A percentile compares a stretch with the other conserved stretches of the same genome.
Conservation (phyloP, 148 eudicot genomes). For the Agrostemma githago region DNA sequence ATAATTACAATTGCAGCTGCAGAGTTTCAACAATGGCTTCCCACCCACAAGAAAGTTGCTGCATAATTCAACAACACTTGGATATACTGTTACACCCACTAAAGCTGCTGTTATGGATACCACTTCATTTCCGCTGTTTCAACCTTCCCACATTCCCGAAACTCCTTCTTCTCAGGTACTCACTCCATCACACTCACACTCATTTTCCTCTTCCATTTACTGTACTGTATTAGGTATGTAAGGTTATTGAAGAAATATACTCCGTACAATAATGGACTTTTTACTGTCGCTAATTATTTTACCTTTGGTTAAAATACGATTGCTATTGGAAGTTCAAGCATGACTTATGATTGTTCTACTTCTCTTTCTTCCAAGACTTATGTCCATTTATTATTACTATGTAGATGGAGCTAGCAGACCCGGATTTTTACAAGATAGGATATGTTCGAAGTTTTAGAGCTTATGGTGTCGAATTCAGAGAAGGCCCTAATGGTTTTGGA, state of each 20-base stretch:
- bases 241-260: too few species aligned
- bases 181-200: background rate
- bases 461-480: conserved; percentile 91
- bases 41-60: conserved; percentile 5
- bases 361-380: background rate
- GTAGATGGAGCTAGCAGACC: conserved; percentile 82
- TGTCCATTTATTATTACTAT: conserved; percentile 1
- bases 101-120: conserved; percentile 29
- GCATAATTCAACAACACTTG: background rate
- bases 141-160: conserved; percentile 37
- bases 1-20: conserved; percentile 19
- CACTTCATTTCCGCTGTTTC: conserved; percentile 48
- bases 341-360: background rate
- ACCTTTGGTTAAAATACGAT: too few species aligned
- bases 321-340: background rate
- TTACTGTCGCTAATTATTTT: too few species aligned
- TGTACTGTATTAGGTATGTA: too few species aligned
- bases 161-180: conserved; percentile 49
- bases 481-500: conserved; percentile 95
- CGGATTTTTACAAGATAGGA: conserved; percentile 91
- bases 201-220: background rate
- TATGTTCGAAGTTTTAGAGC: conserved; percentile 84
- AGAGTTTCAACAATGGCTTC: conserved; percentile 27
- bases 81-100: conserved; percentile 9
- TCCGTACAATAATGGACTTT: too few species aligned